Evolutionary conservation across 352 stramenopile genomes (phyloP).

Genomic region (Thraustochytrium sp.): DNA sequence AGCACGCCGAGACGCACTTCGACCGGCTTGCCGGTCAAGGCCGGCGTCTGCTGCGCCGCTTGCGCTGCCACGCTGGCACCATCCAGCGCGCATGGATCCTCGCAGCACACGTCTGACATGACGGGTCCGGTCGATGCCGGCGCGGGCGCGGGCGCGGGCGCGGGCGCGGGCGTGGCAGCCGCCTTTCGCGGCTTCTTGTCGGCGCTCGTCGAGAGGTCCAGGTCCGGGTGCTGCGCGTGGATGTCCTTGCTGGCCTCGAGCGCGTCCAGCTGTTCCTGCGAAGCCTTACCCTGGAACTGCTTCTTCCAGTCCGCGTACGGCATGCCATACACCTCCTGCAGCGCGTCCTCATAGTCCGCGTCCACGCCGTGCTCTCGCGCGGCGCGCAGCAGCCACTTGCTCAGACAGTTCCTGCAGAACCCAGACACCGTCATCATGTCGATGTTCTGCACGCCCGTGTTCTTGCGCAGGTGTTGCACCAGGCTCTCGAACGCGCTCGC

Average conservation of each 20-base stretch:
- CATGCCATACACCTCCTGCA: conserved; percentile 63
- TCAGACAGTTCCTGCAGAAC: conserved; percentile 70
- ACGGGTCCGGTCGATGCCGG: conserved; percentile 40
- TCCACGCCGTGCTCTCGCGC: neutral
- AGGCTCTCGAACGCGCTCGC: conserved; percentile 60
- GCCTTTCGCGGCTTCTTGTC: neutral
- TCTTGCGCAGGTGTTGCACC: conserved; percentile 56
- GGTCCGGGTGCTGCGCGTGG: conserved; percentile 56
- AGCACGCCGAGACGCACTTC: conserved; percentile 59
- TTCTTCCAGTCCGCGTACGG: conserved; percentile 64
- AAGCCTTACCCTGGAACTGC: conserved; percentile 59
- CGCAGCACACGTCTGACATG: conserved; percentile 65
- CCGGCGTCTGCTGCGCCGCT: neutral
- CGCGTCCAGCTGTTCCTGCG: conserved; percentile 59
- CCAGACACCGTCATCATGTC: conserved; percentile 65
- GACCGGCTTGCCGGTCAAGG: no score
- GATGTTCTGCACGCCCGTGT: conserved; percentile 59
- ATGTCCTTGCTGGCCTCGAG: conserved; percentile 59
- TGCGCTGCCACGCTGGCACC: no score
- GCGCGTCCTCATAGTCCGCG: conserved; percentile 54
- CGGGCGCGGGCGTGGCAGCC: neutral
- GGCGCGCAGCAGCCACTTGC: conserved; percentile 52
- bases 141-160: neutral
- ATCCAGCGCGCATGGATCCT: conserved; percentile 56
- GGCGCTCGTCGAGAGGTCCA: conserved; percentile 27